Base-by-base conservation (phyloP, 345 rosid species). In the Capsella bursapastoris region DNA sequence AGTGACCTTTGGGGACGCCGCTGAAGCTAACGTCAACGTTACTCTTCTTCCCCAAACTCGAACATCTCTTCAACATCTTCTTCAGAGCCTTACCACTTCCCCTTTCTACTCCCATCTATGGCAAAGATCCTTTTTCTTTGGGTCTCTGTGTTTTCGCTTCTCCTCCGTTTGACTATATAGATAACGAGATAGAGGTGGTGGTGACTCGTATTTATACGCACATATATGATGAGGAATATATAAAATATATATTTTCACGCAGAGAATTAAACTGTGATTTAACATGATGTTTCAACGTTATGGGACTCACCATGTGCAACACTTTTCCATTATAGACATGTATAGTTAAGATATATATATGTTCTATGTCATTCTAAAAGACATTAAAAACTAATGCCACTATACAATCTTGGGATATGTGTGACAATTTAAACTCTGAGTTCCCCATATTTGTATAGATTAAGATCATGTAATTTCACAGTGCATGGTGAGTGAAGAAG, bases 1-100 rank as follows among this genome's bases (percentile, higher is more conserved):
- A 91, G 78, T 94, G 98, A 0, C 98, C 97, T 81, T 79, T 91
- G 0, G 97, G 98, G 27, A 94, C 97, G 47, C 89, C 96, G 59
- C 73, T 63, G 0, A 85, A 89, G 28, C 70, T 78, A 25, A 62
- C 70, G 51, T 68, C 75, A 64, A 50, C 79, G 43, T 57, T 48
- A 8, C 68, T 73, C 71, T 77, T 86, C 84, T 80, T 88, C 47
- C 89, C 91, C n/a, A 87, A 81, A 66, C 93, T 88, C 9, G 90
- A 90, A 56, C 93, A 88, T 68, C 79, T 80, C 62, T 73, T 85
- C 12, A 90, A 38, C 18, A 86, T 86, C 57, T 86, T 57, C 48
- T 84, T 84, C 44, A 88, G 44, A 37, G 51, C 61, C 45, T 66
- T 69, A 31, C 79, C 64, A 60, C 50, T 52, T 61, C 12, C 70